Evolutionary conservation across 2,329 filamentous ascomycete species (phyloP).

Genomic region (Ilyonectria mors-panacis): DNA sequence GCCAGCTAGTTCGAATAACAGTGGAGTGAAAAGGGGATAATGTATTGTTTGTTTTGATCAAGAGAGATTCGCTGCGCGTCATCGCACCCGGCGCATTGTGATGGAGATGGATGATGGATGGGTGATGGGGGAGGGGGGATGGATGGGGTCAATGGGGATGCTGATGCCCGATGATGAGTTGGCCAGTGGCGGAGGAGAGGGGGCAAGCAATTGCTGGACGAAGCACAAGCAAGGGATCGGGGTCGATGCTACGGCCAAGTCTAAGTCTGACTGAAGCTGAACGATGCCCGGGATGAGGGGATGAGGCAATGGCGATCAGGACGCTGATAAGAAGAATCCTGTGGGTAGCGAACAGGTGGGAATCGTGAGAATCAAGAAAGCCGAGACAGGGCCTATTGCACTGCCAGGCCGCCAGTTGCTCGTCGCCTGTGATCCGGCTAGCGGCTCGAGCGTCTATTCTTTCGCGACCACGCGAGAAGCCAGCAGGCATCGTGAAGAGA

Average conservation of each 20-base stretch:
- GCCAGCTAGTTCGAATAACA: constrained; percentile 38
- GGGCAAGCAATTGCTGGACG: constrained; percentile 22
- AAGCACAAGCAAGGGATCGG: constrained; percentile 20
- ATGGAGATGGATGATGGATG: constrained; percentile 32
- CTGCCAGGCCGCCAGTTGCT: background rate
- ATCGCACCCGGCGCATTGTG: constrained; percentile 41
- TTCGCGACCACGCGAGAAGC: constrained; percentile 40
- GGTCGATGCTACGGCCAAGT: background rate
- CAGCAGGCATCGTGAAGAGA: constrained; percentile 37
- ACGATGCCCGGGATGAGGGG: constrained; percentile 35
- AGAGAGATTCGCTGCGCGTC: constrained; percentile 48
- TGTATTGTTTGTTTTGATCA: constrained; percentile 52
- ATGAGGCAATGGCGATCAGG: constrained; percentile 47
- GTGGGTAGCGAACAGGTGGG: constrained; percentile 48
- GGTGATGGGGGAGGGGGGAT: background rate
- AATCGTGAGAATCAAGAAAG: constrained; percentile 23
- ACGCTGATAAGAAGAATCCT: constrained; percentile 34
- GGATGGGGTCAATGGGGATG: constrained; percentile 29
- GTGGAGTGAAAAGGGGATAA: constrained; percentile 45
- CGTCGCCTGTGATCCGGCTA: constrained; percentile 30
- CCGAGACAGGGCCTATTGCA: background rate
- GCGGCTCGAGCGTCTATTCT: constrained; percentile 39
- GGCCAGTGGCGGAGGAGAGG: constrained; percentile 29
- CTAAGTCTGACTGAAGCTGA: constrained; percentile 31
- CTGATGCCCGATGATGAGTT: constrained; percentile 41